Percentiles rank a stretch among this genome's conserved stretches.
Evolutionary conservation across 1,139 yeast genomes (phyloP).

Genomic region (Candida sp.): DNA sequence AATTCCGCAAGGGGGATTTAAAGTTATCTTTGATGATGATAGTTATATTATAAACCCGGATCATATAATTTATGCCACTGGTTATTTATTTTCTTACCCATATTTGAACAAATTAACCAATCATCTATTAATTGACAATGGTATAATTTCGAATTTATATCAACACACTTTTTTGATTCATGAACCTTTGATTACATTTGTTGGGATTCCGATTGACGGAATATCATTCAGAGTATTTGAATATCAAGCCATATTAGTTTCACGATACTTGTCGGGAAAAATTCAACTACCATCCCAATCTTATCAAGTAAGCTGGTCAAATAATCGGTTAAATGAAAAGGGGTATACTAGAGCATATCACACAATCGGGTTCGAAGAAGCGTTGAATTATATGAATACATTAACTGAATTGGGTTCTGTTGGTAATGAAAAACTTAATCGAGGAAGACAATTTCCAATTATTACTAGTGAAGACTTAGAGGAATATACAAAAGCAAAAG

Average conservation of each 20-base stretch:
- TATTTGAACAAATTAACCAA: conserved; percentile 27
- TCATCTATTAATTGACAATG: conserved; percentile 23
- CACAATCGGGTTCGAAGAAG: conserved; percentile 28
- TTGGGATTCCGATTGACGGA: conserved; percentile 44
- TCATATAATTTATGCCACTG: conserved; percentile 40
- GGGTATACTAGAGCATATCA: conserved; percentile 38
- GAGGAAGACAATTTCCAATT: conserved; percentile 33
- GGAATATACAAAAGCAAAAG: conserved; percentile 17
- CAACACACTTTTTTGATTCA: conserved; percentile 36
- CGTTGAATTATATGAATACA: conserved; percentile 17
- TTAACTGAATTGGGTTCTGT: conserved; percentile 26
- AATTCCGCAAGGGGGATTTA: conserved; percentile 14
- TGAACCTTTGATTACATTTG: conserved; percentile 34
- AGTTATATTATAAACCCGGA: conserved; percentile 26
- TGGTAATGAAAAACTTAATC: conserved; percentile 12
- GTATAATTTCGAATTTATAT: conserved; percentile 27
- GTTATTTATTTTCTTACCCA: conserved; percentile 42
- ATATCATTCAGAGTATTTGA: conserved; percentile 39
- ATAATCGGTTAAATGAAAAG: conserved; percentile 18
- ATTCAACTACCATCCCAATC: conserved; percentile 23
- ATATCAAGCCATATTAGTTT: conserved; percentile 34
- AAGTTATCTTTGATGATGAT: conserved; percentile 27
- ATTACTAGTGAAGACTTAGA: conserved; percentile 22
- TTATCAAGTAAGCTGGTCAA: conserved; percentile 30
- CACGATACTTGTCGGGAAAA: conserved; percentile 32